A percentile compares a stretch with the other conserved stretches of the same genome.
Evolutionary conservation across 2,329 filamentous ascomycete genomes (phyloP).

Genomic region (Colletotrichum orchidophilum): DNA sequence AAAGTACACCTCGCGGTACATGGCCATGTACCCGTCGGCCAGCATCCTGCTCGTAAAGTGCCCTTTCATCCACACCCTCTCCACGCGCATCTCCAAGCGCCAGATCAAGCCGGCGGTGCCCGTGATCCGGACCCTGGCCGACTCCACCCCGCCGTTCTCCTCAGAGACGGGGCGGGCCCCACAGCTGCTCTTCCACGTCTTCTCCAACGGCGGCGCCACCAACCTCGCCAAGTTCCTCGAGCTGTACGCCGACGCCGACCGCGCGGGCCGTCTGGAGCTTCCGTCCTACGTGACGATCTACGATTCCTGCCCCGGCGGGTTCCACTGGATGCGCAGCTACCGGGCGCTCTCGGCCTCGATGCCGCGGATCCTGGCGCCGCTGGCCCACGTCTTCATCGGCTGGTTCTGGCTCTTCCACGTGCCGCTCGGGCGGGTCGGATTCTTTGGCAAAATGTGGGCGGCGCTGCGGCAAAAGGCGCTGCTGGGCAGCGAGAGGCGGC

Average conservation of each 20-base stretch:
- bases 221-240: conserved; percentile 50
- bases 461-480: conserved; percentile 47
- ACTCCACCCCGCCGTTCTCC: conserved; percentile 24
- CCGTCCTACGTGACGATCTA: conserved; percentile 55
- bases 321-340: conserved; percentile 49
- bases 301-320: conserved; percentile 60
- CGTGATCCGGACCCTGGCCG: conserved; percentile 46
- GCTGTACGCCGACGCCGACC: conserved; percentile 41
- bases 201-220: conserved; percentile 62
- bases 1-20: conserved; percentile 60
- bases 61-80: conserved; percentile 48
- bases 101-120: conserved; percentile 51
- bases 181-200: conserved; percentile 57
- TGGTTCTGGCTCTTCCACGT: conserved; percentile 44
- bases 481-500: conserved; percentile 49
- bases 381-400: conserved; percentile 47
- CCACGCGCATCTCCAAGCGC: conserved; percentile 41
- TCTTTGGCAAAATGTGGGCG: conserved; percentile 45
- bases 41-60: conserved; percentile 58
- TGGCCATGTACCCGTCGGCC: conserved; percentile 53
- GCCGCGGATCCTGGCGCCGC: conserved; percentile 44
- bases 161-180: conserved; percentile 23
- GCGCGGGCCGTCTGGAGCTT: conserved; percentile 39
- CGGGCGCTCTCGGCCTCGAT: conserved; percentile 49
- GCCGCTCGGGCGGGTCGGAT: conserved; percentile 40